These are phyloP conservation scores for Pythium grandisporangium DNA, from an alignment of 352 stramenopile species.

Conservation along the genomic window DNA sequence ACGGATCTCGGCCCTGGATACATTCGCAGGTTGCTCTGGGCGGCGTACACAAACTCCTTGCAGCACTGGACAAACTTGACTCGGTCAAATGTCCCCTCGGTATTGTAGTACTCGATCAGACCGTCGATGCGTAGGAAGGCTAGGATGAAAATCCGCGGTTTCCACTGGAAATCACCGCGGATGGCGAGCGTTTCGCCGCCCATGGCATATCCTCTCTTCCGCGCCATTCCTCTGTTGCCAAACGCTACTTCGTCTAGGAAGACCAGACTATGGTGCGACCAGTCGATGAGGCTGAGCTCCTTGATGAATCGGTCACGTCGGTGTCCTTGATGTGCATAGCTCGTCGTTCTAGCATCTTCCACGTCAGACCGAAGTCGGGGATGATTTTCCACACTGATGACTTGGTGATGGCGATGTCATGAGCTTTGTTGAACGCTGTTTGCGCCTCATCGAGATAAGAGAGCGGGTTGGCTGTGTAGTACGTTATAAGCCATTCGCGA, in stretches of 20 bases:
- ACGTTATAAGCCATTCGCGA: background rate
- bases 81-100: constrained; percentile 17
- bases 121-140: constrained; percentile 6
- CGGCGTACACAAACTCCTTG: constrained; percentile 11
- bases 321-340: constrained; percentile 21
- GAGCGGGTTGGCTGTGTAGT: background rate
- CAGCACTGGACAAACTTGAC: constrained; percentile 13
- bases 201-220: constrained; percentile 14
- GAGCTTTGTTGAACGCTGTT: background rate
- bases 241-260: background rate
- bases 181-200: constrained; percentile 11
- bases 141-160: constrained; percentile 14
- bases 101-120: constrained; percentile 18
- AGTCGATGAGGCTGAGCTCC: background rate
- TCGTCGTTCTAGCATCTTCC: constrained; percentile 16
- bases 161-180: constrained; percentile 14
- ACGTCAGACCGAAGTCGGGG: constrained; percentile 6
- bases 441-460: too few relatives aligned
- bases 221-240: background rate
- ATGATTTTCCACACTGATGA: background rate
- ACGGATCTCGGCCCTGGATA: too few relatives aligned
- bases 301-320: constrained; percentile 5
- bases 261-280: background rate
- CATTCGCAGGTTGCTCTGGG: too few relatives aligned
- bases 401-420: background rate